Percentiles rank a stretch among this genome's conserved stretches.
Evolutionary conservation across 805 yeast species (phyloP).

Genomic region (Phaffomyces opuntiae): DNA sequence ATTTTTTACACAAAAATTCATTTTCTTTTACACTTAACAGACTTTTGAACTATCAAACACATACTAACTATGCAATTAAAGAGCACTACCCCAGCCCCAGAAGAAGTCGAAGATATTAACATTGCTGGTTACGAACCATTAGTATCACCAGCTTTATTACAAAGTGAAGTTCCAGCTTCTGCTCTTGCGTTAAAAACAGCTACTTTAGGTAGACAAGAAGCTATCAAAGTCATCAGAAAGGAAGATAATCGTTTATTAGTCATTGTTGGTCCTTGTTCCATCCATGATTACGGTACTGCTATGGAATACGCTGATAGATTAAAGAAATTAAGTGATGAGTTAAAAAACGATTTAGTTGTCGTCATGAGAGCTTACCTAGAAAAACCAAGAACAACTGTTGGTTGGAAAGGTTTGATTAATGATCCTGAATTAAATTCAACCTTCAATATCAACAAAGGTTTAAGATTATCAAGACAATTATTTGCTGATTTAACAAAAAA

Average conservation of each 20-base stretch:
- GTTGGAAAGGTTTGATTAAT: slow-evolving; percentile 97
- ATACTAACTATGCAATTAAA: slow-evolving; percentile 4
- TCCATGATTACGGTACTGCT: slow-evolving; percentile 88
- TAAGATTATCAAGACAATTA: slow-evolving; percentile 78
- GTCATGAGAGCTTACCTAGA: slow-evolving; percentile 97
- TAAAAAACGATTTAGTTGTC: slow-evolving; percentile 68
- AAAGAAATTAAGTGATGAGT: slow-evolving; percentile 59
- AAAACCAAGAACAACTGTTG: slow-evolving; percentile 98
- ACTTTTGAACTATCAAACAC: neutral
- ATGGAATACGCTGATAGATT: slow-evolving; percentile 76
- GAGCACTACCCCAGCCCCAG: slow-evolving; percentile 17
- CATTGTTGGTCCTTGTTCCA: slow-evolving; percentile 95
- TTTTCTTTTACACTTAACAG: too few species aligned
- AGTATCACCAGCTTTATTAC: slow-evolving; percentile 86
- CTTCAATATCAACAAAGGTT: slow-evolving; percentile 92
- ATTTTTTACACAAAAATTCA: too few species aligned
- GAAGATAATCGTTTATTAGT: slow-evolving; percentile 79
- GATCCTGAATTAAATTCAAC: slow-evolving; percentile 93
- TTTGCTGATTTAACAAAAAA: slow-evolving; percentile 71
- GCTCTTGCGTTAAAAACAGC: slow-evolving; percentile 54
- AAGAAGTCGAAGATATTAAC: slow-evolving; percentile 59
- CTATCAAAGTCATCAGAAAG: slow-evolving; percentile 66
- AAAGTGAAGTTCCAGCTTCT: slow-evolving; percentile 72
- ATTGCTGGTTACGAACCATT: slow-evolving; percentile 90
- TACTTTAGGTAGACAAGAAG: slow-evolving; percentile 68